Base-by-base conservation (phyloP, 106 monocot genomes). In the Acorus gramineus region DNA sequence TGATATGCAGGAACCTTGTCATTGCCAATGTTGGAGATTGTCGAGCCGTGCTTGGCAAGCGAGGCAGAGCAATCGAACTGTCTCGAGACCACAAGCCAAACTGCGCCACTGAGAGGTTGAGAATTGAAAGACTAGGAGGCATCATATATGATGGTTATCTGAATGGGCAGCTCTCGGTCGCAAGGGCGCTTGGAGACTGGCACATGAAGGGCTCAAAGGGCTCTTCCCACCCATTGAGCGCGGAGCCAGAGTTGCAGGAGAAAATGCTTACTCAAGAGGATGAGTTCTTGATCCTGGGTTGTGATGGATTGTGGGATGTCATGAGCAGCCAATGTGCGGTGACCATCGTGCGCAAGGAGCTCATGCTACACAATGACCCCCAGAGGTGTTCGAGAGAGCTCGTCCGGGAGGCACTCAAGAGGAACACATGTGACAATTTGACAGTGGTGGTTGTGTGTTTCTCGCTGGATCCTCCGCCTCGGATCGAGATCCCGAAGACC, bases 271-370 rank as follows among this genome's bases (percentile, higher is more conserved):
- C 72, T 0, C 76, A 81, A 47, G 76, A 77, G 14, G 81, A 81
- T 11, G 81, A 81, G 44, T 81, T 81, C 64, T 51, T 81, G 47
- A 77, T 81, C 47, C 65, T 81, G 57, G 81, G 81, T 2, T 76
- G 81, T 56, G 81, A 81, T 55, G 76, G 81, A 7, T 55, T 81
- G 0, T 81, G 81, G 81, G 81, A 81, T 53, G 81, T 81, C 9
- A 81, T 81, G 81, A 81, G 81, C 77, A 81, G 76, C 45, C 81
- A 81, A 46, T 81, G 72, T 61, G 76, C 81, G 8, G 81, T 81
- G 55, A 77, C 81, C 4, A 60, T 81, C 9, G 81, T 60, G 1
- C 67, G 81, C 57, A 81, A 64, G 48, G 77, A 81, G 65, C 81
- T 81, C 65, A 77, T 81, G 77, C 59, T 48, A 0, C 81, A 81